phyloP scores from a whole-genome alignment of 75 land plant genomes.

The Selaginella tamariscina region DNA sequence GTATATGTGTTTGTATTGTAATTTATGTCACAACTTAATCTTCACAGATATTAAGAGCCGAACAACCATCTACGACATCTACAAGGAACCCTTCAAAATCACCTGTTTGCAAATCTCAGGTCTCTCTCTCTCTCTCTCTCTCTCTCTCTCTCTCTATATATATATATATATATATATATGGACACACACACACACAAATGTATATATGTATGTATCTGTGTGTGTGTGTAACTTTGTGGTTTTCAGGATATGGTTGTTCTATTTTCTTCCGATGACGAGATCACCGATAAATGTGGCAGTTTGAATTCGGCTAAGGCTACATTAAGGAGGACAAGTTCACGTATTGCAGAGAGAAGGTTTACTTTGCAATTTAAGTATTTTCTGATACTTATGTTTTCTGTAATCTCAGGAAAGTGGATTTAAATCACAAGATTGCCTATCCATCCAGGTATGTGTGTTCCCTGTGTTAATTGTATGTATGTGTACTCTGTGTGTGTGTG shows the following conservation, averaged over 20 bases:
- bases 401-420: conserved; percentile 17
- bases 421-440: conserved; percentile 17
- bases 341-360: neutral
- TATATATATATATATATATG: too few species aligned
- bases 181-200: too few species aligned
- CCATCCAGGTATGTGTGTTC: conserved; percentile 15
- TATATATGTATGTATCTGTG: too few species aligned
- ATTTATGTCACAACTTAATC: too few species aligned
- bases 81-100: too few species aligned
- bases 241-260: neutral
- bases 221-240: too few species aligned
- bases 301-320: neutral
- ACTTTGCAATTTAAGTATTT: neutral
- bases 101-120: too few species aligned
- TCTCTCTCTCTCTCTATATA: too few species aligned
- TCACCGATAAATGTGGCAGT: neutral
- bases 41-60: too few species aligned
- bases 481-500: neutral
- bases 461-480: neutral
- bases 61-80: too few species aligned
- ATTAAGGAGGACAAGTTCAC: neutral
- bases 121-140: too few species aligned
- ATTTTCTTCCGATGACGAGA: neutral
- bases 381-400: neutral
- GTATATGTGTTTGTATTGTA: too few species aligned